phyloP scores from a whole-genome alignment of 176 grass and related monocot species.

The Coix lacrymajobi region DNA sequence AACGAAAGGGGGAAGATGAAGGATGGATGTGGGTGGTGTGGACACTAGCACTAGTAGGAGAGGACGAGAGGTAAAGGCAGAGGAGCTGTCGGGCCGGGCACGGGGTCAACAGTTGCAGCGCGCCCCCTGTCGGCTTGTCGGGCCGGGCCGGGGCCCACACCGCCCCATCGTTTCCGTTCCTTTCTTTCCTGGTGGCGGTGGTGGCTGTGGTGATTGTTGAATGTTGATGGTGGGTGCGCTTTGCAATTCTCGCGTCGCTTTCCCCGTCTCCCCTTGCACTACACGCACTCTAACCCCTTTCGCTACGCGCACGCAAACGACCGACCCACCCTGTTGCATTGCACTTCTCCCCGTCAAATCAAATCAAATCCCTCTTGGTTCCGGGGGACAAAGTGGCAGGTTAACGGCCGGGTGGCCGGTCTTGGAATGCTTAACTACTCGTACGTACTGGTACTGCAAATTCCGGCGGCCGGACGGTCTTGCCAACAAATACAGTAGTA shows the following conservation, averaged over 20 bases:
- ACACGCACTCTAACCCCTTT: too few relatives aligned
- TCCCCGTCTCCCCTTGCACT: neutral
- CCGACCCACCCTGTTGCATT: neutral
- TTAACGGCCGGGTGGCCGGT: too few relatives aligned
- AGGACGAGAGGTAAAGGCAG: neutral
- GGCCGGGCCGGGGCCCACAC: neutral
- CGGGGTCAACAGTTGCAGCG: constrained; percentile 47
- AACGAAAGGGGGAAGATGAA: neutral
- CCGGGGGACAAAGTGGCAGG: too few relatives aligned
- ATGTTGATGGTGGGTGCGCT: neutral
- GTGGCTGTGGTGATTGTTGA: too few relatives aligned
- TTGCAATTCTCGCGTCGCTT: neutral
- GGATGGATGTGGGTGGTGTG: neutral
- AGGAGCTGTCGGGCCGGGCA: constrained; percentile 35
- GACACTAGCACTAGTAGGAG: neutral
- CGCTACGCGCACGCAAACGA: too few relatives aligned
- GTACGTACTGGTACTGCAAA: neutral
- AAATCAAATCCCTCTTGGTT: too few relatives aligned
- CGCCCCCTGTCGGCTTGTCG: constrained; percentile 46
- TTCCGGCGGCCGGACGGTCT: too few relatives aligned
- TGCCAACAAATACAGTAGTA: too few relatives aligned
- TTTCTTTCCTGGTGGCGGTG: too few relatives aligned
- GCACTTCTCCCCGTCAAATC: neutral
- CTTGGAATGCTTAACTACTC: neutral
- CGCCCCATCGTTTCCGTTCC: too few relatives aligned